These are phyloP conservation scores for Imleria badia DNA, from an alignment of 768 basidiomycete species.

Conservation along the genomic window DNA sequence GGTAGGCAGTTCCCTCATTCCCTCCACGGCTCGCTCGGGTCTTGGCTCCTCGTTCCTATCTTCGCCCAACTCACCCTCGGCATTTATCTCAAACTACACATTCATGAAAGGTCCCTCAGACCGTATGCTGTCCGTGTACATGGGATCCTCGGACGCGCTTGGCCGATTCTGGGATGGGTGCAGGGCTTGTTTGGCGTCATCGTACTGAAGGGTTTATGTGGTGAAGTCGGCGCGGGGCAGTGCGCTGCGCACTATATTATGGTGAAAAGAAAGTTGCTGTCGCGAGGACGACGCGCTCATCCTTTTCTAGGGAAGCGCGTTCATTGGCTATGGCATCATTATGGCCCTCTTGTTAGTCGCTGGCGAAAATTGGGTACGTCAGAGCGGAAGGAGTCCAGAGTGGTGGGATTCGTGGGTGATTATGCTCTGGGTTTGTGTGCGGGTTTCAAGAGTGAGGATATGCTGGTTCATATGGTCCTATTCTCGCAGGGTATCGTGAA, in stretches of 20 bases:
- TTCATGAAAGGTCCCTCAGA: conserved; percentile 73
- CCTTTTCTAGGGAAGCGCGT: conserved; percentile 64
- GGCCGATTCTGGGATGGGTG: conserved; percentile 83
- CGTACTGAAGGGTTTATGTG: conserved; percentile 76
- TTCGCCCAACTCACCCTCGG: conserved; percentile 68
- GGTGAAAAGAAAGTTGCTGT: conserved; percentile 34
- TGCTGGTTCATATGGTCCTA: background rate
- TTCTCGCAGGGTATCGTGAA: conserved; percentile 54
- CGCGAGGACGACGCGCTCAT: conserved; percentile 12
- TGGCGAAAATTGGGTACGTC: conserved; percentile 75
- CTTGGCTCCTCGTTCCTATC: conserved; percentile 56
- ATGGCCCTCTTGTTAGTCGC: conserved; percentile 76
- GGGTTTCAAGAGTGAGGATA: background rate
- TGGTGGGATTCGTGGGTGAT: conserved; percentile 81
- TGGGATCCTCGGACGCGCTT: conserved; percentile 78
- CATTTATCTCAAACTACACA: conserved; percentile 89
- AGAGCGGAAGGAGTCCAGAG: conserved; percentile 73
- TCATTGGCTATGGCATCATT: conserved; percentile 83
- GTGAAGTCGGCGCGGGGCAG: conserved; percentile 67
- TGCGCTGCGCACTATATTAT: conserved; percentile 89
- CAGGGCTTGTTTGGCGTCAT: conserved; percentile 89
- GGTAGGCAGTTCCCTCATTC: conserved; percentile 77
- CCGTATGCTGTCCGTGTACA: conserved; percentile 71
- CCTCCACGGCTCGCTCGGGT: conserved; percentile 68
- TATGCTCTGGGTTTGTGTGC: conserved; percentile 47